Conservation (phyloP, 495 filamentous ascomycete species). For the Pyronema domesticum region DNA sequence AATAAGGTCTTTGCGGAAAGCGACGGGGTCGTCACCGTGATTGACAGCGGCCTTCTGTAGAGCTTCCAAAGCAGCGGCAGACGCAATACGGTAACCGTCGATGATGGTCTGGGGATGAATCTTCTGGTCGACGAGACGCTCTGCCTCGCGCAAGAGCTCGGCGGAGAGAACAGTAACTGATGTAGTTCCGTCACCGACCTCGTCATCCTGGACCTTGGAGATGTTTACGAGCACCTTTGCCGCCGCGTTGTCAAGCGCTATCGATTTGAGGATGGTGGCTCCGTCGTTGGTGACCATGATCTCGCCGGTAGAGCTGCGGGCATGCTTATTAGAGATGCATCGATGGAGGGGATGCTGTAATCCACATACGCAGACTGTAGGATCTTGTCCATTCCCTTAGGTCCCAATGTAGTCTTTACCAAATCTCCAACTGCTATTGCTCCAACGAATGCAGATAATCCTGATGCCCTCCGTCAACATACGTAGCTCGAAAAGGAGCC, state of each 20-base stretch:
- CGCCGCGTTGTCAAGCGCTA: constrained; percentile 96
- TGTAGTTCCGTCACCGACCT: constrained; percentile 90
- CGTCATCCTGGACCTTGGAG: constrained; percentile 97
- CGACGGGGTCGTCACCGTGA: constrained; percentile 61
- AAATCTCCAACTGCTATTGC: constrained; percentile 94
- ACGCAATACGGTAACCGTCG: constrained; percentile 95
- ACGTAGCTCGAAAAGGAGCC: neutral
- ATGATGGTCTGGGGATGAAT: constrained; percentile 99
- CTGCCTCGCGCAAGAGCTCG: constrained; percentile 86
- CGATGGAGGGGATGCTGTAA: neutral
- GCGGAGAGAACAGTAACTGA: constrained; percentile 85
- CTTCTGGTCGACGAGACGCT: constrained; percentile 90
- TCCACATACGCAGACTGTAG: constrained; percentile 70
- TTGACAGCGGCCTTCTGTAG: constrained; percentile 73
- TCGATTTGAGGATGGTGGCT: constrained; percentile 92
- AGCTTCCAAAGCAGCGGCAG: constrained; percentile 64
- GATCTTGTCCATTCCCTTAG: constrained; percentile 99
- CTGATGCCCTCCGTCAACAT: constrained; percentile 5
- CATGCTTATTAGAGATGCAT: neutral
- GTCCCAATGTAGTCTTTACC: constrained; percentile 91
- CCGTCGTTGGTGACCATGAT: constrained; percentile 98
- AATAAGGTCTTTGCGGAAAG: constrained; percentile 76
- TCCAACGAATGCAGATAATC: constrained; percentile 80
- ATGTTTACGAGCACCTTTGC: constrained; percentile 97
- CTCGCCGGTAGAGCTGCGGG: constrained; percentile 67